Percentiles rank a stretch among this genome's conserved stretches.
phyloP scores from a whole-genome alignment of 164 flowering plant genomes.

The Litsea cubeba region DNA sequence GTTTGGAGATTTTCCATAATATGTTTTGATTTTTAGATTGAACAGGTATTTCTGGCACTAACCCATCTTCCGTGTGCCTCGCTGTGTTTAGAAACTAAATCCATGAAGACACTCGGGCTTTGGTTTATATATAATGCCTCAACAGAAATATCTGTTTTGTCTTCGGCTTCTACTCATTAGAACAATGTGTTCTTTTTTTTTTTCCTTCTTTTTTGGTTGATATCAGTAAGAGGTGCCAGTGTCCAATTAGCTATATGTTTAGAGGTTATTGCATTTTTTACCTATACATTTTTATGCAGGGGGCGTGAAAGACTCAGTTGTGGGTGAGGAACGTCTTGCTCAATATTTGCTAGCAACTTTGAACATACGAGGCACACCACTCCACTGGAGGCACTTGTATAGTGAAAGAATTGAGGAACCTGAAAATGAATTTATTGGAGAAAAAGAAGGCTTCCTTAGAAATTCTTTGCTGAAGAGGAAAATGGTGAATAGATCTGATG shows the following conservation, averaged over 20 bases:
- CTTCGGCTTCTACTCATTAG: neutral
- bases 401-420: conserved; percentile 38
- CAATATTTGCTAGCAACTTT: conserved; percentile 75
- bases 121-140: neutral
- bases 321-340: conserved; percentile 94
- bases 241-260: neutral
- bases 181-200: neutral
- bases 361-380: conserved; percentile 80
- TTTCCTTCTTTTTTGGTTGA: neutral
- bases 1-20: too few relatives aligned
- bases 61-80: too few relatives aligned
- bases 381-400: conserved; percentile 63
- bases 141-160: neutral
- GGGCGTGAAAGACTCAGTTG: conserved; percentile 91
- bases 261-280: neutral
- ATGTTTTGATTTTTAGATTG: too few relatives aligned
- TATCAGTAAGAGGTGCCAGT: neutral
- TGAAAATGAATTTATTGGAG: conserved; percentile 23
- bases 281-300: conserved; percentile 37
- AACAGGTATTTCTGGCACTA: too few relatives aligned
- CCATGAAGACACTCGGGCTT: neutral
- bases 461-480: conserved; percentile 45
- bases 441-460: conserved; percentile 35
- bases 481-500: conserved; percentile 37
- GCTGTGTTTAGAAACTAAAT: too few relatives aligned